Conservation (phyloP, 2,329 filamentous ascomycete species). For the Epichloe aotearoae region DNA sequence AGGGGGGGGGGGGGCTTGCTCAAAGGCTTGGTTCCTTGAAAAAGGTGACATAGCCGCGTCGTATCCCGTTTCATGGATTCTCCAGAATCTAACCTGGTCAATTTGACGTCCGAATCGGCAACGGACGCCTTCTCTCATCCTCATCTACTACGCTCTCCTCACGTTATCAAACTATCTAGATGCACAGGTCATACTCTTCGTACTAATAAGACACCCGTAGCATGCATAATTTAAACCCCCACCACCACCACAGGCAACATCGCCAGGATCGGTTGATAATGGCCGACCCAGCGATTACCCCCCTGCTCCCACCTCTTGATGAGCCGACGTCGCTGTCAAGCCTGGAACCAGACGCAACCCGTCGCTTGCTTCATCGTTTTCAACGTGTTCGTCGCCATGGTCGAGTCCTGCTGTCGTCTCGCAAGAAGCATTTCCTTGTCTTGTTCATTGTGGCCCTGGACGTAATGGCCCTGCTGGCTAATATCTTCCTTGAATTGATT, state of each 20-base stretch:
- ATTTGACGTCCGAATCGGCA: too few relatives aligned
- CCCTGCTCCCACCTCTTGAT: neutral
- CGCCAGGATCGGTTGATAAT: neutral
- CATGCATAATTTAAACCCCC: neutral
- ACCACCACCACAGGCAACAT: neutral
- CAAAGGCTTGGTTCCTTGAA: neutral
- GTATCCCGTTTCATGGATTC: neutral
- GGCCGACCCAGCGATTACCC: neutral
- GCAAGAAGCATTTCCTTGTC: slow-evolving; percentile 31
- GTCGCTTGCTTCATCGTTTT: slow-evolving; percentile 1
- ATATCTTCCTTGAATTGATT: slow-evolving; percentile 35
- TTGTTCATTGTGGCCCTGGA: slow-evolving; percentile 32
- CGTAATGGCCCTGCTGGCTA: slow-evolving; percentile 29
- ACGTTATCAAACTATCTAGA: neutral
- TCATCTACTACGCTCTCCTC: neutral
- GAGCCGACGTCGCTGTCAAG: neutral
- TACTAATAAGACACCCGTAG: neutral
- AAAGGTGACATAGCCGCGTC: neutral
- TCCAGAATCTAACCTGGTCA: neutral
- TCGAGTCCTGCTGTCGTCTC: slow-evolving; percentile 18
- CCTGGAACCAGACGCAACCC: neutral
- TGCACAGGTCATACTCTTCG: neutral
- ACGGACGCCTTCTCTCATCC: neutral
- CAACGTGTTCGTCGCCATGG: slow-evolving; percentile 5
- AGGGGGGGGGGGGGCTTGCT: neutral